phyloP scores from a whole-genome alignment of 129 eudicot species.

The Cynara cardunculus region DNA sequence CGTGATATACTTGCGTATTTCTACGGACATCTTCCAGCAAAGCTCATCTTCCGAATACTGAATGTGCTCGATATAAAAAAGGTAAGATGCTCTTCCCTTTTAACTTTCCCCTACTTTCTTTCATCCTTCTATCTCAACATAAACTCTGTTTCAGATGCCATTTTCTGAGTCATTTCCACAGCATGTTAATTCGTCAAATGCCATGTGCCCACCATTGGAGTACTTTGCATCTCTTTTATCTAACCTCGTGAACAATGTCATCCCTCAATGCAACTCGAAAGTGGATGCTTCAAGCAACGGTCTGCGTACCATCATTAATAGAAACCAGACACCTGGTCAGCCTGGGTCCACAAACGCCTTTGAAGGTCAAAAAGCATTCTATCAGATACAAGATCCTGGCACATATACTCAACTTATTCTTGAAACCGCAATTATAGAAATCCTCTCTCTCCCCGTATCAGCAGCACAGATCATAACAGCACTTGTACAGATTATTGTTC shows the following conservation, averaged over 20 bases:
- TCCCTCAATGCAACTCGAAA: slow-evolving; percentile 75
- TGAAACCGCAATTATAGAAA: slow-evolving; percentile 92
- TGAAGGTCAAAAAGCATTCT: slow-evolving; percentile 89
- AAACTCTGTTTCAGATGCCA: slow-evolving; percentile 63
- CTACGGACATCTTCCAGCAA: slow-evolving; percentile 91
- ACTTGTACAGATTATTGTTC: slow-evolving; percentile 86
- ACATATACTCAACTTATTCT: slow-evolving; percentile 86
- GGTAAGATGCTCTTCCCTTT: slow-evolving; percentile 36
- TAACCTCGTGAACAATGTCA: slow-evolving; percentile 73
- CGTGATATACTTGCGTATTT: slow-evolving; percentile 96
- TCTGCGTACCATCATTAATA: slow-evolving; percentile 38
- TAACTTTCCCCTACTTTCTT: not conserved
- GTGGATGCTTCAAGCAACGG: slow-evolving; percentile 48
- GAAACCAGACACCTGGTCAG: slow-evolving; percentile 52
- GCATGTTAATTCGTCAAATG: slow-evolving; percentile 60
- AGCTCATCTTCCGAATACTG: slow-evolving; percentile 78
- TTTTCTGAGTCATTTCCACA: slow-evolving; percentile 95
- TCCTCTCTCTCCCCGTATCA: slow-evolving; percentile 78
- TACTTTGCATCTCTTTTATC: slow-evolving; percentile 79
- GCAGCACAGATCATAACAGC: slow-evolving; percentile 79
- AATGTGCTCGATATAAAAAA: slow-evolving; percentile 75
- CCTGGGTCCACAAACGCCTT: slow-evolving; percentile 52
- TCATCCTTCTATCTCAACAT: not conserved
- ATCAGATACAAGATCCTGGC: slow-evolving; percentile 95
- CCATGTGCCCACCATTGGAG: slow-evolving; percentile 79